phyloP scores from a whole-genome alignment of 768 basidiomycete genomes.

The Porpolomopsis calyptriformis region DNA sequence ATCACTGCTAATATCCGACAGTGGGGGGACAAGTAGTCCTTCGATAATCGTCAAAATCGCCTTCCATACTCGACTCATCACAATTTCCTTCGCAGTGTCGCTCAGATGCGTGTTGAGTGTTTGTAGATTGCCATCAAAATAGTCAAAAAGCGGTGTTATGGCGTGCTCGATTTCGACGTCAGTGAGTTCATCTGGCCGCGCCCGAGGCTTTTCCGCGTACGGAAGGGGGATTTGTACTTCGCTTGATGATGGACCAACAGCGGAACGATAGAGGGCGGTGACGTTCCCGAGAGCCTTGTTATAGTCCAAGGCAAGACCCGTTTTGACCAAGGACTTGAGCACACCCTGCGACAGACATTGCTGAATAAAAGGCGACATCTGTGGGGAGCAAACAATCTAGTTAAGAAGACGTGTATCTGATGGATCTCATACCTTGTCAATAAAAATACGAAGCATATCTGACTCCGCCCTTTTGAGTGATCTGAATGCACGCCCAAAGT shows the following conservation, averaged over 20 bases:
- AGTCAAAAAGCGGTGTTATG: conserved; percentile 86
- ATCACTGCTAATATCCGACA: conserved; percentile 76
- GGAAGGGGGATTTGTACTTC: conserved; percentile 77
- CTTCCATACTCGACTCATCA: conserved; percentile 94
- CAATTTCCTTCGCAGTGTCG: conserved; percentile 77
- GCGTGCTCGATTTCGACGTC: conserved; percentile 93
- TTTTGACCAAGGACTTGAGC: conserved; percentile 70
- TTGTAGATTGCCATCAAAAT: conserved; percentile 88
- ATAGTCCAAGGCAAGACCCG: conserved; percentile 56
- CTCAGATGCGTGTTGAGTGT: conserved; percentile 84
- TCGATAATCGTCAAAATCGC: conserved; percentile 84
- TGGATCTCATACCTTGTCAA: conserved; percentile 71
- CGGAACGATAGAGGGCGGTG: conserved; percentile 72
- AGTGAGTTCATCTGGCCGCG: conserved; percentile 70
- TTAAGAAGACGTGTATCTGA: not conserved
- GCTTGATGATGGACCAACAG: conserved; percentile 49
- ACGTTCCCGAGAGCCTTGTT: conserved; percentile 82
- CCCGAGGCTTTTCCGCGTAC: conserved; percentile 61
- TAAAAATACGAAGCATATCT: conserved; percentile 93
- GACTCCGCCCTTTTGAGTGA: conserved; percentile 85
- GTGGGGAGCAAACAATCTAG: not conserved
- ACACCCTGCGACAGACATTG: conserved; percentile 72
- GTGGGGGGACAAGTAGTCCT: conserved; percentile 78
- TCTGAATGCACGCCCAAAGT: conserved; percentile 92
- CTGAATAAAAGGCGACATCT: conserved; percentile 93